These are phyloP conservation scores for Carallia brachiata DNA, from an alignment of 345 rosid genomes.

Conservation along the genomic window DNA sequence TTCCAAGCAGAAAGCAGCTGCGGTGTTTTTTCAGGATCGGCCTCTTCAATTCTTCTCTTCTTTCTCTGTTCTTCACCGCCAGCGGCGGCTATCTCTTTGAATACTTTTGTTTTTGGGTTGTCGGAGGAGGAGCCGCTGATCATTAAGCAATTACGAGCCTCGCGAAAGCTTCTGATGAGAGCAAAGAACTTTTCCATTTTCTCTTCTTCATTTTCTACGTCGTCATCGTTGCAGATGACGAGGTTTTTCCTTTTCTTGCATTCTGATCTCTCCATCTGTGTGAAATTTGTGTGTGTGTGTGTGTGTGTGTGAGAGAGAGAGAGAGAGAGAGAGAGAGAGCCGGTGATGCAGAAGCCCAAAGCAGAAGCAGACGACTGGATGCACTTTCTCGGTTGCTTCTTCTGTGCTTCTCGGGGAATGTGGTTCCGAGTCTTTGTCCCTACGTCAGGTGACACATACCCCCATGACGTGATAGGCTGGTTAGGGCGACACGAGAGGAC, in stretches of 20 bases:
- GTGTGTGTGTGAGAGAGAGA: not conserved
- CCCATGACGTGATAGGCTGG: too few species aligned
- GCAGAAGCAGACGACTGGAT: not conserved
- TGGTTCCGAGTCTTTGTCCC: too few species aligned
- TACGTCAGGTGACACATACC: too few species aligned
- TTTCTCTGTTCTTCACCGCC: not conserved
- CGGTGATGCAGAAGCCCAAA: not conserved
- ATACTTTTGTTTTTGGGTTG: too few species aligned
- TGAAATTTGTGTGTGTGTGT: not conserved
- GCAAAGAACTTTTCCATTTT: conserved; percentile 44
- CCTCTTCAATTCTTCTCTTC: conserved; percentile 12
- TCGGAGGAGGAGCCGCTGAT: not conserved
- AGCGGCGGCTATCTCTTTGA: not conserved
- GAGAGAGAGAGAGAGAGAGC: too few species aligned
- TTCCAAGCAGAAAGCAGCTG: conserved; percentile 22
- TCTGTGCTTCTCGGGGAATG: conserved; percentile 7
- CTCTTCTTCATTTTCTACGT: conserved; percentile 27
- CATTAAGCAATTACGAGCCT: conserved; percentile 34
- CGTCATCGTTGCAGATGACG: conserved; percentile 8
- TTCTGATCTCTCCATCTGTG: conserved; percentile 16
- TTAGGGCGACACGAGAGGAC: too few species aligned
- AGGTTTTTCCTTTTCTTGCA: conserved; percentile 27
- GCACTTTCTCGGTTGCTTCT: conserved; percentile 28
- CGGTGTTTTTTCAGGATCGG: not conserved
- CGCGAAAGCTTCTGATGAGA: conserved; percentile 30